Evolutionary conservation across 805 yeast species (phyloP).

Genomic region (Schwanniomyces sp.): DNA sequence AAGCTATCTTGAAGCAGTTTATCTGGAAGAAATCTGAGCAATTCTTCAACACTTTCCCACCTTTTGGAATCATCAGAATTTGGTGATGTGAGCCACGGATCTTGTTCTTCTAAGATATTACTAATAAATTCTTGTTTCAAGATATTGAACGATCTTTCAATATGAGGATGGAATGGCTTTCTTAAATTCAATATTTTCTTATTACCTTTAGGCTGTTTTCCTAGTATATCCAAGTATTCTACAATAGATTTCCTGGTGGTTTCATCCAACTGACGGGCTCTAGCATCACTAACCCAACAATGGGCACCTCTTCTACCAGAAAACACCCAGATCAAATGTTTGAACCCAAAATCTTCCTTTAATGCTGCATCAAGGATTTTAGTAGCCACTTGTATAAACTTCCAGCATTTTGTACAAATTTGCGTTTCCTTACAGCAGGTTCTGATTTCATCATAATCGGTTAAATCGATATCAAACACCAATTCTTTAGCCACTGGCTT

Average conservation of each 20-base stretch:
- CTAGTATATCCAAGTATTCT: conserved; percentile 78
- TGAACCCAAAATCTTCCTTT: conserved; percentile 85
- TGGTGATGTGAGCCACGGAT: conserved; percentile 64
- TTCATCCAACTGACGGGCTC: conserved; percentile 78
- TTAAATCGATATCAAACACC: conserved; percentile 95
- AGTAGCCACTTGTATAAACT: conserved; percentile 82
- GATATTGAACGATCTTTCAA: conserved; percentile 70
- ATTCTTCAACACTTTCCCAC: conserved; percentile 48
- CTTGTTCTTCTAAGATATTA: conserved; percentile 74
- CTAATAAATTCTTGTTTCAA: conserved; percentile 63
- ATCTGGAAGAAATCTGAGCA: conserved; percentile 65
- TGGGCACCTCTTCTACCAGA: conserved; percentile 99
- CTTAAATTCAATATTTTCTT: conserved; percentile 54
- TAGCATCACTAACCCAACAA: conserved; percentile 91
- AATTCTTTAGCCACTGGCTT: conserved; percentile 83
- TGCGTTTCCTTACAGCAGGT: conserved; percentile 88
- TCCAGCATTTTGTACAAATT: conserved; percentile 92
- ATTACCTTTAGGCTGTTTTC: conserved; percentile 39
- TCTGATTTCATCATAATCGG: conserved; percentile 91
- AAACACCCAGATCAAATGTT: conserved; percentile 88
- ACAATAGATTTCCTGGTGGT: conserved; percentile 72
- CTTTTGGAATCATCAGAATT: conserved; percentile 48
- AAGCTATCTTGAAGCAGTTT: conserved; percentile 53
- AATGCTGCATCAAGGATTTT: conserved; percentile 70
- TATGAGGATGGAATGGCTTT: conserved; percentile 89